Evolutionary conservation across 345 rosid species (phyloP), one percentile per base, ranked within the genome.

Genomic region (Ailanthus altissimus): DNA sequence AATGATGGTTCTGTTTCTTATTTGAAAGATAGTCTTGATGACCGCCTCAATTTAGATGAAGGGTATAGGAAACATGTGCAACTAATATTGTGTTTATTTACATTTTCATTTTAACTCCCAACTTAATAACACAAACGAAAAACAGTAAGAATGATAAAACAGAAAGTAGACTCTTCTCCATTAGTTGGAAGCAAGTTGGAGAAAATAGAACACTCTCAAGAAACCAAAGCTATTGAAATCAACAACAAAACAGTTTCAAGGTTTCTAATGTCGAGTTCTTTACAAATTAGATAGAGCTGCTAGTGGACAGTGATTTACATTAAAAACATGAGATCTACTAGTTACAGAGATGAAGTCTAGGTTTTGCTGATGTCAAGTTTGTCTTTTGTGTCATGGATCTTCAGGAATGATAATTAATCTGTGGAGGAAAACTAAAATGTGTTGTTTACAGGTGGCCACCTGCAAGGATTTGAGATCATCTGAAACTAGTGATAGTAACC

Each of bases 401-500:
- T 65, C 5, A 5, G 1, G 5, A 42, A 18, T 64, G 23, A 18
- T 64, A 42, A 3, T 32, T 21, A 16, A 49, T 49, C 40, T 47
- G 15, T 6, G 76, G n/a, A 2, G 23, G 11, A n/a, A 6, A 23
- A 56, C 66, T 79, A 21, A 50, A 25, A 67, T 56, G 8, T 40
- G 15, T 63, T 36, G 67, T 21, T 20, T 62, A 18, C 83, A 83
- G 87, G 83, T 82, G 5, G 71, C 73, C 49, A 67, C 13, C 50
- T 76, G 80, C 60, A 80, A 81, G 78, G 75, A 67, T 56, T 63
- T 75, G 47, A 82, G 85, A 42, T 75, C 84, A 5, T 71, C 80
- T 5, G 83, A 84, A 46, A 65, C 78, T n/a, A 75, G 74, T 1
- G 69, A 77, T 6, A 43, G 56, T 28, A 32, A 5, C 76, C 74